Conservation (phyloP, 2,329 filamentous ascomycete genomes). For the Nothopassalora personata region DNA sequence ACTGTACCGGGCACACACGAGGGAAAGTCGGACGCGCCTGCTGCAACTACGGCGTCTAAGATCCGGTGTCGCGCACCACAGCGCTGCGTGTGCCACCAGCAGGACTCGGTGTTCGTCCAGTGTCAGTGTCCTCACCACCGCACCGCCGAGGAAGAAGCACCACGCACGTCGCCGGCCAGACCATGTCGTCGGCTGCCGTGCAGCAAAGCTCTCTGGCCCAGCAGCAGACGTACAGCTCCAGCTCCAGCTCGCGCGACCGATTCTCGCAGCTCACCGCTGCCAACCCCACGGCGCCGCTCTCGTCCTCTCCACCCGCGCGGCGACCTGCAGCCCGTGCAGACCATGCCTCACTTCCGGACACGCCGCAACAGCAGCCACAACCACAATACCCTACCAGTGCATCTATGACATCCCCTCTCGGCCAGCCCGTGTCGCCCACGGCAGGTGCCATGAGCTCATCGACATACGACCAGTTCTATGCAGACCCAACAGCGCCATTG, state of each 20-base stretch:
- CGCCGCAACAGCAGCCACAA: slow-evolving; percentile 33
- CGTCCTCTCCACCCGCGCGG: slow-evolving; percentile 16
- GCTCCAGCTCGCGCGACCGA: slow-evolving; percentile 1
- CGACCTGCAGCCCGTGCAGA: slow-evolving; percentile 13
- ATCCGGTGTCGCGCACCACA: not conserved
- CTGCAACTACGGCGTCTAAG: not conserved
- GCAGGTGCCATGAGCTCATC: slow-evolving; percentile 62
- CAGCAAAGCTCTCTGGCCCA: slow-evolving; percentile 12
- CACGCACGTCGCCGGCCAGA: not conserved
- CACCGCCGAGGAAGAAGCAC: slow-evolving; percentile 1
- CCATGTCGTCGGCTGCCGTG: slow-evolving; percentile 21
- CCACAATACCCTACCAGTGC: slow-evolving; percentile 32
- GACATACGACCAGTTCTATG: slow-evolving; percentile 66
- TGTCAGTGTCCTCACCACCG: not conserved
- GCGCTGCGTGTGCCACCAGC: not conserved
- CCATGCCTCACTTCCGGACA: slow-evolving; percentile 39
- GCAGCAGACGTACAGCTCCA: slow-evolving; percentile 8
- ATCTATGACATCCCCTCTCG: slow-evolving; percentile 43
- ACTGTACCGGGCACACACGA: not conserved
- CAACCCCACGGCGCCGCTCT: slow-evolving; percentile 11
- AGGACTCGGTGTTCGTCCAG: not conserved
- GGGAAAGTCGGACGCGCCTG: not conserved
- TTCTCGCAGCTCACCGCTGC: slow-evolving; percentile 2
- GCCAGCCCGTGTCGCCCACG: slow-evolving; percentile 38
- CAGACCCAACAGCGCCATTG: slow-evolving; percentile 21